Evolutionary conservation across 768 basidiomycete species (phyloP).

Genomic region (Clathrus columnatus): DNA sequence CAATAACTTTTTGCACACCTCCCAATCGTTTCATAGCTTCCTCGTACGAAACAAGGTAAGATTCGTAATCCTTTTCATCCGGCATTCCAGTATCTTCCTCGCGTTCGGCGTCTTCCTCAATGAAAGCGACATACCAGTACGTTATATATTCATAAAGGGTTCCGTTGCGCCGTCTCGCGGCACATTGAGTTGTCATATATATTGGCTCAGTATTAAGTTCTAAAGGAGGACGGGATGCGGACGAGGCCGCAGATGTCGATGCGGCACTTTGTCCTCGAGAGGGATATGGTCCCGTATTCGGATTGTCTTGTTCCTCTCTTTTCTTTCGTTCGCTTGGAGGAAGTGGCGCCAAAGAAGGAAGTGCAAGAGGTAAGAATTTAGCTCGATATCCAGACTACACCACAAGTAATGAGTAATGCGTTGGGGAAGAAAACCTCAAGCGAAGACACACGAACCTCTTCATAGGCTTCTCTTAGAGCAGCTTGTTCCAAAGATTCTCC

Average conservation of each 20-base stretch:
- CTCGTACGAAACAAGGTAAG: slow-evolving; percentile 34
- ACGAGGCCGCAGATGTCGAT: slow-evolving; percentile 3
- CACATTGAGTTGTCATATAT: slow-evolving; percentile 7
- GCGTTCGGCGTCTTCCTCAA: slow-evolving; percentile 40
- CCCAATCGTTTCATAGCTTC: slow-evolving; percentile 26
- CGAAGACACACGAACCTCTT: slow-evolving; percentile 39
- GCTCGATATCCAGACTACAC: slow-evolving; percentile 42
- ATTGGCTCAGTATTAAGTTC: slow-evolving; percentile 9
- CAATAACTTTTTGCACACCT: not conserved
- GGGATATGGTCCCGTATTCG: not conserved
- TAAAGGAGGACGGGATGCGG: not conserved
- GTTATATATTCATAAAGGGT: slow-evolving; percentile 35
- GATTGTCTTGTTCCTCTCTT: not conserved
- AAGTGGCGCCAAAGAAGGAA: slow-evolving; percentile 32
- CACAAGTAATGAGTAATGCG: not conserved
- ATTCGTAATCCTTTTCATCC: slow-evolving; percentile 41
- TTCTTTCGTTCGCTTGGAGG: slow-evolving; percentile 20
- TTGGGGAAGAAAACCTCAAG: too few relatives aligned
- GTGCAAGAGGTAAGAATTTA: slow-evolving; percentile 37
- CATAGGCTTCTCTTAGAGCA: slow-evolving; percentile 56
- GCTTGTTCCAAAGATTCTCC: slow-evolving; percentile 54
- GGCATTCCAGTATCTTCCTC: slow-evolving; percentile 48
- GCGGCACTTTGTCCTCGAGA: not conserved
- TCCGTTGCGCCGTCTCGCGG: not conserved
- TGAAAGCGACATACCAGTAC: slow-evolving; percentile 49